Evolutionary conservation across 2,329 filamentous ascomycete genomes (phyloP).

Genomic region (Phyllosticta paracitricarpa): DNA sequence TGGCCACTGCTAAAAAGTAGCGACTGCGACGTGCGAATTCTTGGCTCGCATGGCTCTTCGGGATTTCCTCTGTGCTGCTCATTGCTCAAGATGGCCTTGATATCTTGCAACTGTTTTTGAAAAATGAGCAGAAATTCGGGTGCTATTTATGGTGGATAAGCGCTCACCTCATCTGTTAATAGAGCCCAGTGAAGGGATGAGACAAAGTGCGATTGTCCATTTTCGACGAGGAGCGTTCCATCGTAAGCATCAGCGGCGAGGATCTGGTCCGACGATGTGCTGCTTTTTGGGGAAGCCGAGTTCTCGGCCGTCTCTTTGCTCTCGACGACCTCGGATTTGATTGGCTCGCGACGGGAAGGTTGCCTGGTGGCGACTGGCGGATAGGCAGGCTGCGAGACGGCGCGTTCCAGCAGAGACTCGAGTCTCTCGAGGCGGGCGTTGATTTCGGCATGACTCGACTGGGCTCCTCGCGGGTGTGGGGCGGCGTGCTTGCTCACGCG

Average conservation of each 20-base stretch:
- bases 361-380: constrained; percentile 16
- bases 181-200: constrained; percentile 31
- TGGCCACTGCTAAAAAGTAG: constrained; percentile 9
- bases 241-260: constrained; percentile 27
- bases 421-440: constrained; percentile 28
- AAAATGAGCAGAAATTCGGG: background rate
- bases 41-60: background rate
- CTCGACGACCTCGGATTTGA: constrained; percentile 13
- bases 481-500: constrained; percentile 5
- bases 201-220: constrained; percentile 29
- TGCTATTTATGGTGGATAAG: background rate
- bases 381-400: constrained; percentile 12
- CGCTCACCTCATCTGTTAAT: constrained; percentile 28
- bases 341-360: constrained; percentile 6
- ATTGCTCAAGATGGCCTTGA: constrained; percentile 8
- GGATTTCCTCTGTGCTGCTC: background rate
- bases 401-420: constrained; percentile 23
- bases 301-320: background rate
- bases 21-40: constrained; percentile 5
- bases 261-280: constrained; percentile 15
- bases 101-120: constrained; percentile 5
- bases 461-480: constrained; percentile 8
- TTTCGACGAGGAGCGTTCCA: constrained; percentile 27
- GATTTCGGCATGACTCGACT: constrained; percentile 21
- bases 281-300: constrained; percentile 12